Percentiles rank a stretch among this genome's conserved stretches.
Evolutionary conservation across 495 filamentous ascomycete genomes (phyloP).

Genomic region (Lophium mytilinum): DNA sequence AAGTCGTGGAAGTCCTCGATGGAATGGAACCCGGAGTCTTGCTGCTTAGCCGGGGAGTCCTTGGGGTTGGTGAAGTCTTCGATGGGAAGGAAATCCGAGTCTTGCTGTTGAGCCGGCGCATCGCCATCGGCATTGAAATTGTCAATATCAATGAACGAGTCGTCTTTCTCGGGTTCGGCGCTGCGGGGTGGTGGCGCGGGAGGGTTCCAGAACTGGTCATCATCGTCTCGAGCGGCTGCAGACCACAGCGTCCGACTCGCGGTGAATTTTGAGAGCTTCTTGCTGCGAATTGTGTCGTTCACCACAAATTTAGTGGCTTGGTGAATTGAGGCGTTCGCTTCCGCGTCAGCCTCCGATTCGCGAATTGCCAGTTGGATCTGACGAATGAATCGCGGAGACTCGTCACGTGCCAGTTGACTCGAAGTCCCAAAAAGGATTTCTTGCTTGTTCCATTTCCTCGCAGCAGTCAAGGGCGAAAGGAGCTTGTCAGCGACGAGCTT

Average conservation of each 20-base stretch:
- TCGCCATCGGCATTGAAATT: background rate
- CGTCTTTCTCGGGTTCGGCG: slow-evolving; percentile 7
- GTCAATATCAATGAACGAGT: slow-evolving; percentile 12
- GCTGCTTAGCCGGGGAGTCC: background rate
- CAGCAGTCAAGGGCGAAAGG: slow-evolving; percentile 65
- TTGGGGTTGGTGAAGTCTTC: background rate
- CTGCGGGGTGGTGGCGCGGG: background rate
- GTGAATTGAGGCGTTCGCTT: background rate
- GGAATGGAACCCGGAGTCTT: too few relatives aligned
- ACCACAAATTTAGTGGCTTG: background rate
- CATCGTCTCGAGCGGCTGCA: slow-evolving; percentile 18
- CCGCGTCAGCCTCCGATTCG: slow-evolving; percentile 40
- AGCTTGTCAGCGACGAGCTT: slow-evolving; percentile 43
- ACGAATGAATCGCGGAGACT: slow-evolving; percentile 59
- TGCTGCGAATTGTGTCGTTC: slow-evolving; percentile 2
- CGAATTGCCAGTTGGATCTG: slow-evolving; percentile 64
- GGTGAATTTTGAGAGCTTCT: background rate
- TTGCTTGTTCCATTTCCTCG: slow-evolving; percentile 59
- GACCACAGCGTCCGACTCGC: slow-evolving; percentile 14
- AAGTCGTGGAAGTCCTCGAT: too few relatives aligned
- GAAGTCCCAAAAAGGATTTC: slow-evolving; percentile 88
- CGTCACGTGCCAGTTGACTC: slow-evolving; percentile 74
- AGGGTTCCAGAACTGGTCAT: slow-evolving; percentile 1
- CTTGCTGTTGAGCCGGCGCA: background rate
- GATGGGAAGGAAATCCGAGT: background rate